phyloP scores from a whole-genome alignment of 257 asterid genomes.

The Nemophila menziesii region DNA sequence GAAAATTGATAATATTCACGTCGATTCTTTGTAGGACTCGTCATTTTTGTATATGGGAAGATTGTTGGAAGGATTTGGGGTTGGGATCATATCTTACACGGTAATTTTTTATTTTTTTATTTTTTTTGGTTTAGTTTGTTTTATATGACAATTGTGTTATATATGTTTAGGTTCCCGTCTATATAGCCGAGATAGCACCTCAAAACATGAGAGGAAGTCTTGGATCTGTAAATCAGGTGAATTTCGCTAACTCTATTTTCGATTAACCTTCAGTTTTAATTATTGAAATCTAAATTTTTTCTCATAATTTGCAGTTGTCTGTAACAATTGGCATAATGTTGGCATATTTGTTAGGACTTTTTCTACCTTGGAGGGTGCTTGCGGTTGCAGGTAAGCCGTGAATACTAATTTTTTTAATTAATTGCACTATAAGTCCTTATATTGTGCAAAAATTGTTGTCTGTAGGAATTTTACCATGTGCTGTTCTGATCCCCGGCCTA shows the following conservation, averaged over 20 bases:
- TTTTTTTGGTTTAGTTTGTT: no score
- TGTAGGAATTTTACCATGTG: constrained; percentile 76
- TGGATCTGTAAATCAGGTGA: constrained; percentile 79
- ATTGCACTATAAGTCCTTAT: not conserved
- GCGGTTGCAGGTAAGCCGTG: constrained; percentile 60
- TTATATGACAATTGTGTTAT: no score
- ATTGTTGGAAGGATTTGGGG: constrained; percentile 81
- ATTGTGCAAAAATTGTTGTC: not conserved
- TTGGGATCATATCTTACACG: constrained; percentile 85
- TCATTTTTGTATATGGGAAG: constrained; percentile 91
- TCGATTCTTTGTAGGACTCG: constrained; percentile 36
- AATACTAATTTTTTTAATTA: not conserved
- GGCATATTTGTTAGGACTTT: constrained; percentile 66
- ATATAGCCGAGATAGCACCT: constrained; percentile 89
- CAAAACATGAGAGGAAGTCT: constrained; percentile 83
- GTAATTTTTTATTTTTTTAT: constrained; percentile 19
- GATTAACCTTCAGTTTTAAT: not conserved
- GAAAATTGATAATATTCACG: not conserved
- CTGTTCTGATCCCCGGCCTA: constrained; percentile 74
- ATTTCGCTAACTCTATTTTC: constrained; percentile 4
- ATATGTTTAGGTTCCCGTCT: constrained; percentile 63
- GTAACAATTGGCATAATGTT: constrained; percentile 82
- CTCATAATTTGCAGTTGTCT: constrained; percentile 48
- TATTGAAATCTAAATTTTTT: constrained; percentile 2
- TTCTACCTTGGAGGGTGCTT: constrained; percentile 69